phyloP scores from a whole-genome alignment of 225 moss, liverwort and hornwort genomes.

The Takakia lepidozioides region DNA sequence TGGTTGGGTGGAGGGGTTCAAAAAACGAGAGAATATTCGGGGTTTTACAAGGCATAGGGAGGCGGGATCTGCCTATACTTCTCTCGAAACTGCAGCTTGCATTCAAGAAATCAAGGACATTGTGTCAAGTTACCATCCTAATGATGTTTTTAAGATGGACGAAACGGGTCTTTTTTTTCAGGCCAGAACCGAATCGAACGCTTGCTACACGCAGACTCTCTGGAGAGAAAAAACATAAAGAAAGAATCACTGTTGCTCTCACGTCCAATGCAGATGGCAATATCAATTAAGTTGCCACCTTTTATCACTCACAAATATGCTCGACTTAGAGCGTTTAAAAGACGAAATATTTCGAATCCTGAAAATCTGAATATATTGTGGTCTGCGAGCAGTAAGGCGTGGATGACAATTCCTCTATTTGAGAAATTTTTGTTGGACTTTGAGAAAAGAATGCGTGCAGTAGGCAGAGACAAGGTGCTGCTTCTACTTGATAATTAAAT shows the following conservation, averaged over 20 bases:
- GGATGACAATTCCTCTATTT: conserved; percentile 21
- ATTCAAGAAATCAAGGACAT: too few species aligned
- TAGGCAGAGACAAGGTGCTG: conserved; percentile 25
- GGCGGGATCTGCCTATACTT: too few species aligned
- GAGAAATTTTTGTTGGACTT: conserved; percentile 22
- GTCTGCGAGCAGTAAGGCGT: conserved; percentile 16
- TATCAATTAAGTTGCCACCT: conserved; percentile 22
- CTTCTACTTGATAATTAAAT: conserved; percentile 21
- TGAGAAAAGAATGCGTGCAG: conserved; percentile 18
- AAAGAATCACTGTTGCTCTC: conserved; percentile 20
- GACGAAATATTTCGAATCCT: too few species aligned
- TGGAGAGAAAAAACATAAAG: conserved; percentile 9
- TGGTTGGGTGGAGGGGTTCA: too few species aligned
- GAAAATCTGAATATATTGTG: conserved; percentile 10
- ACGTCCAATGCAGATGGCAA: conserved; percentile 32
- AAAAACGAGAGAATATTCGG: too few species aligned
- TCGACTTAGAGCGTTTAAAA: conserved; percentile 4
- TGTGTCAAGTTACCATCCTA: conserved; percentile 11
- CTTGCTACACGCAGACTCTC: conserved; percentile 15
- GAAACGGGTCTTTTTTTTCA: conserved; percentile 21
- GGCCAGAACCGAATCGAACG: conserved; percentile 20
- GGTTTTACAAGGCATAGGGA: too few species aligned
- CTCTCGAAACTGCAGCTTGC: too few species aligned
- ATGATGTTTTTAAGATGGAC: conserved; percentile 32
- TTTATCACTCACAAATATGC: conserved; percentile 18